Conservation (phyloP, 2,329 filamentous ascomycete genomes). For the Rhytidhysteron rufulum region DNA sequence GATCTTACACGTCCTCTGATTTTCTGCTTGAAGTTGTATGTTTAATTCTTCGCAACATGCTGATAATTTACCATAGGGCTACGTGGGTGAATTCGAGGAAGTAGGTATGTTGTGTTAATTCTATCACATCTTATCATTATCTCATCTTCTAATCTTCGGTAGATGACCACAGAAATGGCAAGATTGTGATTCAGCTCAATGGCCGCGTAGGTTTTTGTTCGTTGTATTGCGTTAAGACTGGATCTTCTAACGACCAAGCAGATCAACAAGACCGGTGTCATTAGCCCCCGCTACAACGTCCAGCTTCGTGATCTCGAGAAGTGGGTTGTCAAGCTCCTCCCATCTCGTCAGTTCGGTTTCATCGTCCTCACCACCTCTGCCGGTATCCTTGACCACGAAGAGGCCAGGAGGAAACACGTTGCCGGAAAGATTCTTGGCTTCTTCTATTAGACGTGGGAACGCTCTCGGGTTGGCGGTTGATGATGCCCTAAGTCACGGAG, state of each 20-base stretch:
- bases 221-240: too few species aligned
- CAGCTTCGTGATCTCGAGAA: conserved; percentile 97
- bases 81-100: conserved; percentile 99
- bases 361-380: conserved; percentile 98
- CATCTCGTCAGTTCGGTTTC: conserved; percentile 99
- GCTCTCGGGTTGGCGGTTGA: background rate
- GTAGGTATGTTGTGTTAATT: too few species aligned
- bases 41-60: conserved; percentile 95
- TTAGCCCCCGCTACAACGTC: conserved; percentile 99
- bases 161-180: conserved; percentile 98
- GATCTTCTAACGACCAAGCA: conserved; percentile 28
- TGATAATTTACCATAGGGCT: conserved; percentile 65
- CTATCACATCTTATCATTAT: too few species aligned
- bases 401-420: conserved; percentile 98
- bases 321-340: conserved; percentile 99
- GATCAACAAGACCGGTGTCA: conserved; percentile 99
- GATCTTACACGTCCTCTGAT: conserved; percentile 98
- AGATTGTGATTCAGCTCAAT: conserved; percentile 99
- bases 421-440: conserved; percentile 99
- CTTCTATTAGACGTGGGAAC: conserved; percentile 79
- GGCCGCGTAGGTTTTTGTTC: conserved; percentile 59
- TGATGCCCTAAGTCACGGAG: background rate
- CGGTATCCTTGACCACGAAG: conserved; percentile 99
- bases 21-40: conserved; percentile 72
- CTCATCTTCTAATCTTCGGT: too few species aligned